Base-by-base conservation (phyloP, 306 rosid genomes). In the Gastrolobium villosum region DNA sequence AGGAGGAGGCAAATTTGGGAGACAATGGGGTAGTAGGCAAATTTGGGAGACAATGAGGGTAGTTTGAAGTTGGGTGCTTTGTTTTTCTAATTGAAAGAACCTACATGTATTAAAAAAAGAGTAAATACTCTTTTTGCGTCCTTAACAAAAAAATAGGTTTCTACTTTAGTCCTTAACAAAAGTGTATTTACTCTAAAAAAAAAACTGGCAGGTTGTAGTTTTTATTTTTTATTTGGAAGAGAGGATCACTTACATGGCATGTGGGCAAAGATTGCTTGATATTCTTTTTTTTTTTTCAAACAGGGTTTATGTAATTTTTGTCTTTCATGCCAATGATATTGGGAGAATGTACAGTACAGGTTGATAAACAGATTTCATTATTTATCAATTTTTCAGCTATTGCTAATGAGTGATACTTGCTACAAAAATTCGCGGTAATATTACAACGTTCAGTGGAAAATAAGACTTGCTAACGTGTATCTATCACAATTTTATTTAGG, bases 1-100 rank as follows among this genome's bases (percentile, higher is more conserved):
- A n/a, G n/a, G n/a, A n/a, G n/a, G n/a, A n/a, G n/a, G n/a, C n/a
- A n/a, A n/a, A n/a, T n/a, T n/a, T n/a, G n/a, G n/a, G n/a, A n/a
- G n/a, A n/a, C n/a, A n/a, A n/a, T n/a, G n/a, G n/a, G n/a, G n/a
- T n/a, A n/a, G n/a, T n/a, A n/a, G n/a, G n/a, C 40, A 41, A 53
- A 6, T 30, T 62, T 53, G 50, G 36, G 45, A 7, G 85, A 45
- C 79, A 5, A 0, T 70, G 4, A n/a, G 10, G 62, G 5, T 65
- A 79, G 73, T 31, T 57, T 55, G 7, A n/a, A 4, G 49, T n/a
- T 48, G 49, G 45, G 41, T 20, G 10, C 65, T 63, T 61, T 15
- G 53, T 77, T 57, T 57, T 41, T 31, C 57, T 30, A 60, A 13
- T 50, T 72, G 34, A 11, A 43, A 53, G 60, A 43, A 70, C 78